Conservation (phyloP, 306 rosid genomes). For the Morella rubra region DNA sequence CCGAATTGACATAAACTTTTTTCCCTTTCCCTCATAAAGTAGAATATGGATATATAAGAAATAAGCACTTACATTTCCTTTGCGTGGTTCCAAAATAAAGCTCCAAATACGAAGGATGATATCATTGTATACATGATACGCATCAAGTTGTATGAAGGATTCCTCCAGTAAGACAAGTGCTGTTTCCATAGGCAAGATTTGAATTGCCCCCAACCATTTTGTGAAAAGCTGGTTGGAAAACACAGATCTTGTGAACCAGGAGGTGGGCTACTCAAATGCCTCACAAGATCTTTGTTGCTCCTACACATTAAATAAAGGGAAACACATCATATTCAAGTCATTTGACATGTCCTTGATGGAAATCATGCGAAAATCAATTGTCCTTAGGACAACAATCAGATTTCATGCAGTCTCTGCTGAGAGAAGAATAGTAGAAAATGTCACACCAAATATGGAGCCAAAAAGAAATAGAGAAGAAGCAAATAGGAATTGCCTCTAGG, state of each 20-base stretch:
- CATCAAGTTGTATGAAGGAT: slow-evolving; percentile 1
- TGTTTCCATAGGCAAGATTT: slow-evolving; percentile 74
- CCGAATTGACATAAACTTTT: too few species aligned
- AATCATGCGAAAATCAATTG: slow-evolving; percentile 13
- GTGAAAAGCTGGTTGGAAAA: slow-evolving; percentile 53
- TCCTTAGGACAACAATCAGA: not conserved
- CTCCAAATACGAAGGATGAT: not conserved
- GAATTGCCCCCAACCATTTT: slow-evolving; percentile 57
- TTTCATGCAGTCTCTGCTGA: too few species aligned
- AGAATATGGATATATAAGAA: too few species aligned
- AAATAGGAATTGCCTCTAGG: too few species aligned
- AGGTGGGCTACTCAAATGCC: slow-evolving; percentile 51
- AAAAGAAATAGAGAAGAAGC: too few species aligned
- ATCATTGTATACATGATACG: not conserved
- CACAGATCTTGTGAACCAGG: slow-evolving; percentile 49
- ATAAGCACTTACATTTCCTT: slow-evolving; percentile 29
- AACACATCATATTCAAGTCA: not conserved
- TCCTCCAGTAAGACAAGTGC: slow-evolving; percentile 38
- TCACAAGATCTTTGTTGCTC: slow-evolving; percentile 48
- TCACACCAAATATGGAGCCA: too few species aligned
- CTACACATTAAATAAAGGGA: slow-evolving; percentile 29
- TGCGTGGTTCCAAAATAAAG: slow-evolving; percentile 33
- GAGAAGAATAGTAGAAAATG: too few species aligned
- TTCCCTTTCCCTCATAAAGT: too few species aligned
- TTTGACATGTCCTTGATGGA: not conserved